These are phyloP conservation scores for Eutrema japonicum DNA, from an alignment of 345 rosid genomes.

Conservation along the genomic window DNA sequence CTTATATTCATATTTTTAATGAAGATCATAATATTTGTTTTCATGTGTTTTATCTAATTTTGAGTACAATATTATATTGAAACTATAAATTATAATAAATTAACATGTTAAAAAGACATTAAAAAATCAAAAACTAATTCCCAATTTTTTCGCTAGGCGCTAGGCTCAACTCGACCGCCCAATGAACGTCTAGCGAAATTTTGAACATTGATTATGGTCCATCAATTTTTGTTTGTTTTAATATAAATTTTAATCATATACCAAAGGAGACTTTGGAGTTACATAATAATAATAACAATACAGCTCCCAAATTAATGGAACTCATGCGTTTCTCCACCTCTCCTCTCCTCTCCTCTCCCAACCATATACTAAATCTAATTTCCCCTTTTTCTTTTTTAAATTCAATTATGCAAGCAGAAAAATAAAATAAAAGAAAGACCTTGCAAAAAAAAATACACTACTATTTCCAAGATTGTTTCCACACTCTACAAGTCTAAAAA, in stretches of 20 bases:
- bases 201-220: neutral
- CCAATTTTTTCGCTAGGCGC: too few species aligned
- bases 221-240: neutral
- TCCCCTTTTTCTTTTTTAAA: neutral
- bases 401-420: neutral
- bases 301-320: slow-evolving; percentile 41
- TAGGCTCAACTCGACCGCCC: too few species aligned
- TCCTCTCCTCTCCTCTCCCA: slow-evolving; percentile 32
- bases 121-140: too few species aligned
- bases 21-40: too few species aligned
- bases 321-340: slow-evolving; percentile 43
- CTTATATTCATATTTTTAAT: too few species aligned
- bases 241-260: neutral
- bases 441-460: neutral
- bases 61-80: too few species aligned
- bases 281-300: slow-evolving; percentile 15
- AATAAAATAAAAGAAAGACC: neutral
- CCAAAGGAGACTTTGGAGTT: slow-evolving; percentile 9
- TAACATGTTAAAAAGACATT: too few species aligned
- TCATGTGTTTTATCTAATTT: too few species aligned
- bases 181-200: too few species aligned
- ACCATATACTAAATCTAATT: slow-evolving; percentile 26
- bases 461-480: slow-evolving; percentile 44
- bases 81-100: too few species aligned
- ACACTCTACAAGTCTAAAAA: slow-evolving; percentile 20